Evolutionary conservation across 2,329 filamentous ascomycete genomes (phyloP).

Genomic region (Ophiocordyceps sinensis): DNA sequence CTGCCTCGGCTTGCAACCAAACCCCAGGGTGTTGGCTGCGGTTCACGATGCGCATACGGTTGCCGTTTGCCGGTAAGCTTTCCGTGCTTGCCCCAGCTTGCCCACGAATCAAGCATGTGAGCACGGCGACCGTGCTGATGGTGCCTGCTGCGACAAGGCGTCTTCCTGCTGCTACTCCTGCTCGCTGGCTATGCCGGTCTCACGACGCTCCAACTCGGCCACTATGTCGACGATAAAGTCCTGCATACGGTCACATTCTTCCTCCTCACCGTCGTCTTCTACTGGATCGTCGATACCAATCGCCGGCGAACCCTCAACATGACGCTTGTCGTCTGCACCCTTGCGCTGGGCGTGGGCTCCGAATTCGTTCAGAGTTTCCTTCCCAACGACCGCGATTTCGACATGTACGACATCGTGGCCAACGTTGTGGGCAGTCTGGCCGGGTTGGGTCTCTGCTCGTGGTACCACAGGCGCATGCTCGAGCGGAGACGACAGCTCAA

Average conservation of each 20-base stretch:
- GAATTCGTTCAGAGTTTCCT: constrained; percentile 64
- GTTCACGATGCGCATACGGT: constrained; percentile 61
- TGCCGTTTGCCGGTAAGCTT: constrained; percentile 72
- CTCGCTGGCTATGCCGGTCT: constrained; percentile 70
- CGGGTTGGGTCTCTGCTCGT: constrained; percentile 61
- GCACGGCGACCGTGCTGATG: constrained; percentile 3
- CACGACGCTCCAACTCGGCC: constrained; percentile 41
- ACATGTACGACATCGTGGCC: constrained; percentile 74
- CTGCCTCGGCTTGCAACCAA: no score
- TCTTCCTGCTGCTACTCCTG: constrained; percentile 57
- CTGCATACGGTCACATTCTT: constrained; percentile 85
- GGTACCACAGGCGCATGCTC: constrained; percentile 94
- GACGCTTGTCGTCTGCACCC: constrained; percentile 67
- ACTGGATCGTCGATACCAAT: constrained; percentile 91
- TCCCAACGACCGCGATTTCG: constrained; percentile 56
- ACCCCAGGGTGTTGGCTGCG: neutral
- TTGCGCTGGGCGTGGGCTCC: constrained; percentile 54
- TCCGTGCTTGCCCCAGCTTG: neutral
- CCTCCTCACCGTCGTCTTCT: constrained; percentile 73
- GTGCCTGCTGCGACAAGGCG: constrained; percentile 31
- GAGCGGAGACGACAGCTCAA: constrained; percentile 67
- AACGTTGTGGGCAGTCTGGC: constrained; percentile 68
- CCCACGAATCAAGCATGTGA: neutral
- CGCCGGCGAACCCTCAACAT: constrained; percentile 75
- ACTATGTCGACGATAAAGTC: constrained; percentile 71